Evolutionary conservation across 257 asterid genomes (phyloP).

Genomic region (Solanum dulcamara): DNA sequence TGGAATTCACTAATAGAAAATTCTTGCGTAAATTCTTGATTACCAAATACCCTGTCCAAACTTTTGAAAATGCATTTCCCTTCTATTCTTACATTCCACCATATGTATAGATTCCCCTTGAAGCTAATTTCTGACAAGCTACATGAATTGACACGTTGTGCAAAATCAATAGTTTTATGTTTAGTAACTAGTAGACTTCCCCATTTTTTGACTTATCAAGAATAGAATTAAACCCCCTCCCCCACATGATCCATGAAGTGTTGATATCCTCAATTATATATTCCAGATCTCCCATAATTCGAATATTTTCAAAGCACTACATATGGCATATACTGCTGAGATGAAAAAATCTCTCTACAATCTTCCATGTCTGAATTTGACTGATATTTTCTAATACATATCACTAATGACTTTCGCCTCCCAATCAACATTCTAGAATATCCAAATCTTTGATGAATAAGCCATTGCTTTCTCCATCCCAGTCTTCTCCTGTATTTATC

Average conservation of each 20-base stretch:
- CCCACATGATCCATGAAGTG: too few species aligned
- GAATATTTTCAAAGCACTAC: background rate
- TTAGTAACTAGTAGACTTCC: background rate
- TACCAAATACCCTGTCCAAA: background rate
- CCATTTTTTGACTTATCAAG: background rate
- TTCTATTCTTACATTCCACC: background rate
- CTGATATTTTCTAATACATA: background rate
- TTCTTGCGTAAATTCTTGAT: background rate
- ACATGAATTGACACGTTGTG: background rate
- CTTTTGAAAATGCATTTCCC: background rate
- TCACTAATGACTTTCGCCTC: background rate
- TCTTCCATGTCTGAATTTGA: background rate
- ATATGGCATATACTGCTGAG: background rate
- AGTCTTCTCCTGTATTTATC: too few species aligned
- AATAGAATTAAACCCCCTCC: background rate
- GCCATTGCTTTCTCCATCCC: background rate
- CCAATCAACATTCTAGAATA: too few species aligned
- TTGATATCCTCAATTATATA: too few species aligned
- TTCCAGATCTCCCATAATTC: background rate
- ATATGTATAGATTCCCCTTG: background rate
- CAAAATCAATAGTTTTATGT: too few species aligned
- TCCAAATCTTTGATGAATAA: background rate
- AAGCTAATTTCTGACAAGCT: too few species aligned
- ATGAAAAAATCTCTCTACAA: too few species aligned
- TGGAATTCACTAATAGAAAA: background rate